Evolutionary conservation across 371 early-diverging fungal species (phyloP).

Genomic region (Mortierella sp.): DNA sequence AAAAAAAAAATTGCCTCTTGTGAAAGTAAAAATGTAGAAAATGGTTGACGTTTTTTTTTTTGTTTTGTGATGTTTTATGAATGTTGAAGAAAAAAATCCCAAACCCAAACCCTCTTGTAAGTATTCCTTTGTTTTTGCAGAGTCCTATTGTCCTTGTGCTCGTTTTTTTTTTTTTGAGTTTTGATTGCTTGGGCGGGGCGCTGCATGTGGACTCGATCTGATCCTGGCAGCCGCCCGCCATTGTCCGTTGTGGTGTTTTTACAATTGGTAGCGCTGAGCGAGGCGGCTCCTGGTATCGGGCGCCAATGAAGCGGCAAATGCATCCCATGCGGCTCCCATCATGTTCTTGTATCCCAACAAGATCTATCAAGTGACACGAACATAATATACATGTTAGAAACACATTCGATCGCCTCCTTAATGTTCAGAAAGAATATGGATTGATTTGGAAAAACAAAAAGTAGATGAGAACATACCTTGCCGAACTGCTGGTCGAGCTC

Average conservation of each 20-base stretch:
- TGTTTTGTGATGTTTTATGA: background rate
- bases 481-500: slow-evolving; percentile 78
- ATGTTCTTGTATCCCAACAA: slow-evolving; percentile 79
- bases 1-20: background rate
- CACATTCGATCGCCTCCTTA: too few species aligned
- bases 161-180: background rate
- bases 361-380: slow-evolving; percentile 59
- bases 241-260: slow-evolving; percentile 27
- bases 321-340: slow-evolving; percentile 80
- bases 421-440: background rate
- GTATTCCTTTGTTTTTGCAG: slow-evolving; percentile 16
- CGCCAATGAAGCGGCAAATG: slow-evolving; percentile 68
- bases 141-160: background rate
- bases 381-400: background rate
- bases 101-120: slow-evolving; percentile 22
- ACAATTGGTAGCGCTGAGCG: slow-evolving; percentile 75
- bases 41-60: slow-evolving; percentile 5
- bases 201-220: background rate
- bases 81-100: slow-evolving; percentile 1
- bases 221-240: background rate
- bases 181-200: background rate
- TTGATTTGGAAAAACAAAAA: background rate
- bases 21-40: background rate
- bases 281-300: slow-evolving; percentile 70
- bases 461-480: slow-evolving; percentile 59